Conservation (phyloP, 139 green algal species). For the Diplosphaera chodatii region DNA sequence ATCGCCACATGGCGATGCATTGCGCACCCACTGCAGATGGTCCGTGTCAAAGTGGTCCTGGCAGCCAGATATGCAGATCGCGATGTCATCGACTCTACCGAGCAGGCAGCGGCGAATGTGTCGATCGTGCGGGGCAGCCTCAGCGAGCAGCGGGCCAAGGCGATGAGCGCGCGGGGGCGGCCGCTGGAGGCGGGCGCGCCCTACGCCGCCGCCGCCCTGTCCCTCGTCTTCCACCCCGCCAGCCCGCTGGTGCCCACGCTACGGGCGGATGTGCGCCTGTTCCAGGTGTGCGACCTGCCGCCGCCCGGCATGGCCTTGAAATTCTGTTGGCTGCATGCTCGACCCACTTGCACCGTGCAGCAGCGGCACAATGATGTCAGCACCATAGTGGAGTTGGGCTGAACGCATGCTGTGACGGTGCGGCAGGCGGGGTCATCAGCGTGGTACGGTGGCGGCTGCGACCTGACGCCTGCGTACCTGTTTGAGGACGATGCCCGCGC, state of each 20-base stretch:
- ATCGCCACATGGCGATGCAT: too few relatives aligned
- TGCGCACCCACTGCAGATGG: too few relatives aligned
- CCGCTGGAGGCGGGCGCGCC: constrained; percentile 62
- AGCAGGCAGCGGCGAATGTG: constrained; percentile 70
- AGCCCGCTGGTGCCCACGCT: constrained; percentile 91
- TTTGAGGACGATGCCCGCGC: constrained; percentile 55
- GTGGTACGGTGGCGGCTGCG: constrained; percentile 93
- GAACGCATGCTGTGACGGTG: too few relatives aligned
- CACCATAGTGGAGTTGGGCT: too few relatives aligned
- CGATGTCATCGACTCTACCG: too few relatives aligned
- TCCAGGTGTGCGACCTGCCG: constrained; percentile 48
- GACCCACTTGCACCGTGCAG: too few relatives aligned
- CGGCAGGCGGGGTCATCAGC: constrained; percentile 56
- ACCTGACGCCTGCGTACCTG: constrained; percentile 93
- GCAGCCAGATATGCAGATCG: too few relatives aligned
- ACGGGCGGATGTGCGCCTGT: constrained; percentile 86
- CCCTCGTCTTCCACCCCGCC: constrained; percentile 86
- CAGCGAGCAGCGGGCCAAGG: constrained; percentile 47
- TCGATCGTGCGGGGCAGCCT: constrained; percentile 66
- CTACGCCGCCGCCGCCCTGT: constrained; percentile 87
- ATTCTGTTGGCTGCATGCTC: too few relatives aligned
- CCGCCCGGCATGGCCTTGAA: neutral
- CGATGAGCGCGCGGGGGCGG: constrained; percentile 66
- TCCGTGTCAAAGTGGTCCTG: too few relatives aligned
- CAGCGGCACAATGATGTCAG: too few relatives aligned